Evolutionary conservation across 345 rosid genomes (phyloP).

Genomic region (Passiflora organensis): DNA sequence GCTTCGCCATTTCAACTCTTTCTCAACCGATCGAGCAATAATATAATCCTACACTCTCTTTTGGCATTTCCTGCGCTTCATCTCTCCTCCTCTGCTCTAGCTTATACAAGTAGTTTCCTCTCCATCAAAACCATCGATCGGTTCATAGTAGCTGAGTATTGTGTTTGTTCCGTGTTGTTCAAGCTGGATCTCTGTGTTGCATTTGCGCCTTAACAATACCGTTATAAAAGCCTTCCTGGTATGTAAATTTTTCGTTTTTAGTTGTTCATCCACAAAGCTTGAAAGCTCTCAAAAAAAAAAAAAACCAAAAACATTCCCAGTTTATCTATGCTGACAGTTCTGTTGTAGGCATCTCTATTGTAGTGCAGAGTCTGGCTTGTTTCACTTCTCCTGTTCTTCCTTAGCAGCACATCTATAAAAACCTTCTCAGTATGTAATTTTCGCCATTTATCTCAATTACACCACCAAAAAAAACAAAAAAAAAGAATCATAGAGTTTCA

Average conservation of each 20-base stretch:
- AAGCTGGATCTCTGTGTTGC: slow-evolving; percentile 21
- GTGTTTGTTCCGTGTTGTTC: not conserved
- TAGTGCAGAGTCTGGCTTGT: slow-evolving; percentile 31
- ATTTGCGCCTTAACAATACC: slow-evolving; percentile 11
- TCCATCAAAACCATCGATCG: not conserved
- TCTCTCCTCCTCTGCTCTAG: not conserved
- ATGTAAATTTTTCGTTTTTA: slow-evolving; percentile 20
- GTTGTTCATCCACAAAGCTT: not conserved
- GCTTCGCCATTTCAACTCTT: not conserved
- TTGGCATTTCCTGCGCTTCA: not conserved
- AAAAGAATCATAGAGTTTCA: not conserved
- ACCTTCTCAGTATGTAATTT: slow-evolving; percentile 45
- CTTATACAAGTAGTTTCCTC: not conserved
- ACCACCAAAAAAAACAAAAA: slow-evolving; percentile 16
- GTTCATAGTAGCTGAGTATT: not conserved
- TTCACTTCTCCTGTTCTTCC: slow-evolving; percentile 34
- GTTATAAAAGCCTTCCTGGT: slow-evolving; percentile 24
- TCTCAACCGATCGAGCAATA: not conserved
- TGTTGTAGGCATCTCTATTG: not conserved
- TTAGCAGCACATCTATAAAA: slow-evolving; percentile 51
- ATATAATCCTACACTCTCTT: not conserved
- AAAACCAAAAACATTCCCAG: not conserved
- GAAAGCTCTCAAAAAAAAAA: slow-evolving; percentile 5
- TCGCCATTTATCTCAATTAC: not conserved
- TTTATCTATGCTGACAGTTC: slow-evolving; percentile 12